Percentiles rank a stretch among this genome's conserved stretches.
Evolutionary conservation across 208 protist species (phyloP).

Genomic region (Leishmania martiniquensis): DNA sequence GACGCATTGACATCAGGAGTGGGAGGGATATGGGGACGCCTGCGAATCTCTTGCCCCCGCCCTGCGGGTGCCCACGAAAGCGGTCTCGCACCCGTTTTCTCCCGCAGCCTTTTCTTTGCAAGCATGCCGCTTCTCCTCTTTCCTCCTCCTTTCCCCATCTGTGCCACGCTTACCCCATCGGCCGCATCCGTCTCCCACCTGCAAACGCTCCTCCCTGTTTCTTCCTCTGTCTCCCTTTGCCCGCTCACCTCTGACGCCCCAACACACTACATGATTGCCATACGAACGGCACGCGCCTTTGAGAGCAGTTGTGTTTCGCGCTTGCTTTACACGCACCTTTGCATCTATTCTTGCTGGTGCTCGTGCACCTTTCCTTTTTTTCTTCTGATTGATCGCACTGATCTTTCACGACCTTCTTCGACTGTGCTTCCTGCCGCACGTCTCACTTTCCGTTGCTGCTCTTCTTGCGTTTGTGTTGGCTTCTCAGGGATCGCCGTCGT

Average conservation of each 20-base stretch:
- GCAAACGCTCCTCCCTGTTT: not conserved
- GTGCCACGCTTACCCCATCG: not conserved
- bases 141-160: not conserved
- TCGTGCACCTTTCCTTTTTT: not conserved
- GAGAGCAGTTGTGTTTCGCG: not conserved
- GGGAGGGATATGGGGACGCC: not conserved
- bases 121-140: not conserved
- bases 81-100: not conserved
- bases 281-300: not conserved
- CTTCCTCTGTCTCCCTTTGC: not conserved
- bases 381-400: not conserved
- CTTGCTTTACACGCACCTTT: not conserved
- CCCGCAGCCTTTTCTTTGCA: not conserved
- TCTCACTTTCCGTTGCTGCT: not conserved
- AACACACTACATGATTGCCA: not conserved
- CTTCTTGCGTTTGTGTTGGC: not conserved
- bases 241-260: constrained; percentile 7
- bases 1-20: not conserved
- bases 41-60: no score
- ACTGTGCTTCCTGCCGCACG: not conserved
- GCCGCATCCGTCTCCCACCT: not conserved
- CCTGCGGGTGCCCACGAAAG: not conserved
- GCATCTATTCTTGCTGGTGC: no score
- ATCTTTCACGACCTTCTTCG: not conserved
- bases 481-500: no score